phyloP scores from a whole-genome alignment of 345 rosid species.

The Raphanus sativus region DNA sequence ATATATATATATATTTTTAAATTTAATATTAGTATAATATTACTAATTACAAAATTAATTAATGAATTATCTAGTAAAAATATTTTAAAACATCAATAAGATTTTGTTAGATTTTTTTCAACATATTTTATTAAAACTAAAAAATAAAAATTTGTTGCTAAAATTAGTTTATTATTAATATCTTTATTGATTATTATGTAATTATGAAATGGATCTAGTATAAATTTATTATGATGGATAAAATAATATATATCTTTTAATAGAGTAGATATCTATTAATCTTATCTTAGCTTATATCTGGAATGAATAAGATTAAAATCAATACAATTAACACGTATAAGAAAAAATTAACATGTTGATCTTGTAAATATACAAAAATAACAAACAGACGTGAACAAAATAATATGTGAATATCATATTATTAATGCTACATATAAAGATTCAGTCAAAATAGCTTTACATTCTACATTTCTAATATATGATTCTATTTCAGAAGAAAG shows the following conservation, averaged over 20 bases:
- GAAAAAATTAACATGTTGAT: neutral
- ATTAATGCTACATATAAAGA: neutral
- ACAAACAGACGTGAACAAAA: neutral
- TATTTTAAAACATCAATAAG: no score
- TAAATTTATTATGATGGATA: no score
- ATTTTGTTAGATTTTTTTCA: neutral
- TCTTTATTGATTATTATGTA: neutral
- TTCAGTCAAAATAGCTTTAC: neutral
- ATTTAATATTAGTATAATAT: no score
- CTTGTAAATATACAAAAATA: neutral
- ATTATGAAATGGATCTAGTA: neutral
- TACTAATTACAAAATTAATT: no score
- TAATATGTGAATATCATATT: neutral
- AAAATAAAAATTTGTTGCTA: no score
- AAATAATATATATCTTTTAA: no score
- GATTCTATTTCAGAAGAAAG: neutral
- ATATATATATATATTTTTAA: no score
- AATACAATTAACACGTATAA: neutral
- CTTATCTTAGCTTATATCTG: neutral
- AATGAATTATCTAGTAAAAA: neutral
- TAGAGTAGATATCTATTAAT: no score
- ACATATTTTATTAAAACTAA: neutral
- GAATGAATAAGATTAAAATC: neutral
- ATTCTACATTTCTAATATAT: neutral
- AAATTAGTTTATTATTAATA: no score